Percentiles rank a stretch among this genome's conserved stretches.
These are phyloP conservation scores for Dactylellina haptotyla DNA, from an alignment of 2,329 filamentous ascomycete species.

Conservation along the genomic window DNA sequence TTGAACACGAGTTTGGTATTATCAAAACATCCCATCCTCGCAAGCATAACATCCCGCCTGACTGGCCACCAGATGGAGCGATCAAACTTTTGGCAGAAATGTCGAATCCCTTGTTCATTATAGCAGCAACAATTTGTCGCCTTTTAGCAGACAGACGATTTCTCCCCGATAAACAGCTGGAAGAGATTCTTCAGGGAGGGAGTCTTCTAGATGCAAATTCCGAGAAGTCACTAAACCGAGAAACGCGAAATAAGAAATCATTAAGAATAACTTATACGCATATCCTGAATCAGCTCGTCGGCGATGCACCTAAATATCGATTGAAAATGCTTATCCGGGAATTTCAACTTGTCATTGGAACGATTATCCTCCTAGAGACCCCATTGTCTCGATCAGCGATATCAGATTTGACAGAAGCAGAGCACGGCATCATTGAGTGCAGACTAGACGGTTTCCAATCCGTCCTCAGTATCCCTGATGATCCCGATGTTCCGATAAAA, in stretches of 20 bases:
- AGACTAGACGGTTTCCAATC: conserved; percentile 14
- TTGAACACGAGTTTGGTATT: conserved; percentile 6
- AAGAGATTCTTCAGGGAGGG: too few species aligned
- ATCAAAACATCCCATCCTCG: conserved; percentile 1
- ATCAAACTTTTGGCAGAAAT: conserved; percentile 15
- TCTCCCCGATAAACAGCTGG: background rate
- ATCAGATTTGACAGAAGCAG: background rate
- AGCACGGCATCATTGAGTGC: too few species aligned
- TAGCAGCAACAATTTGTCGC: conserved; percentile 39
- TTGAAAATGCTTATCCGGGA: background rate
- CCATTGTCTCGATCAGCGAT: background rate
- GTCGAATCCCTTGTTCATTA: conserved; percentile 34
- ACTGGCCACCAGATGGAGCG: conserved; percentile 12
- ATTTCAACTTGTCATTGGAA: conserved; percentile 23
- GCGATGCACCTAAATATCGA: background rate
- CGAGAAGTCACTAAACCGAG: too few species aligned
- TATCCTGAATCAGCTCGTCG: conserved; percentile 20
- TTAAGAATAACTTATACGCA: conserved; percentile 23
- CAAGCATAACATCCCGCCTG: background rate
- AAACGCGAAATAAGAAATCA: conserved; percentile 6
- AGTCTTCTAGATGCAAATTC: too few species aligned
- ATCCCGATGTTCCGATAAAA: conserved; percentile 5
- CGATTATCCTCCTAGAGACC: conserved; percentile 29
- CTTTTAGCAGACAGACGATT: conserved; percentile 19
- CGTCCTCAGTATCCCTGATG: conserved; percentile 19